Base-by-base conservation (phyloP, 805 yeast species). In the Kluyveromyces wickerhamii region DNA sequence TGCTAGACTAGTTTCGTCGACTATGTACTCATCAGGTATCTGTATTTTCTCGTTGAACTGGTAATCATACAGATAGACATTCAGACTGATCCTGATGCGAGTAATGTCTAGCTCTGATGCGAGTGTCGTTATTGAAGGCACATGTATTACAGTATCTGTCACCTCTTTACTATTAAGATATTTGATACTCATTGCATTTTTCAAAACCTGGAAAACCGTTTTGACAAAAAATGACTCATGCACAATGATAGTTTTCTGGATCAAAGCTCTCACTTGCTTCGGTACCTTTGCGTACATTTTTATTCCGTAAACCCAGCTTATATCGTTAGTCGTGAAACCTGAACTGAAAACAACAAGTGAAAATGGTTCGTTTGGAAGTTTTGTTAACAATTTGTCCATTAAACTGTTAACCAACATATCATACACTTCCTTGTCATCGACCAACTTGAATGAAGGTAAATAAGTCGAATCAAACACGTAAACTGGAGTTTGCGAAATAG, bases 151-250 rank as follows among this genome's bases (percentile, higher is more conserved):
- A 2, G 51, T 38, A 10, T 48, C 37, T 9, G 46, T 38, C 8
- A 6, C 16, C 27, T 41, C 33, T 6, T 29, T 43, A 17, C 20
- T 23, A 24, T 34, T 43, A 13, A 66, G 47, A 18, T 67, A 63
- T 42, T 74, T 75, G 36, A 70, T 59, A 35, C 68, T 65, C 36
- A 75, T 60, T 2, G 82, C 77, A 48, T 79, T 81, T 37, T 77
- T 67, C 39, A 84, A 62, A 16, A 86, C 69, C 35, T 82, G 87
- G 11, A 81, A 72, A 23, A 85, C 70, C 0, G 94, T 79, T 47
- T 86, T 74, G 18, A 85, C 72, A 59, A 88, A 72, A 92, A 96
- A 87, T 30, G 82, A 79, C 45, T 88, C 96, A 58, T 89, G 96
- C 2, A 89, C 94, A 20, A 88, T 71, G 43, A 79, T 81, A 3